phyloP scores from a whole-genome alignment of 176 grass and related monocot genomes.

The Calamus simplicifolius region DNA sequence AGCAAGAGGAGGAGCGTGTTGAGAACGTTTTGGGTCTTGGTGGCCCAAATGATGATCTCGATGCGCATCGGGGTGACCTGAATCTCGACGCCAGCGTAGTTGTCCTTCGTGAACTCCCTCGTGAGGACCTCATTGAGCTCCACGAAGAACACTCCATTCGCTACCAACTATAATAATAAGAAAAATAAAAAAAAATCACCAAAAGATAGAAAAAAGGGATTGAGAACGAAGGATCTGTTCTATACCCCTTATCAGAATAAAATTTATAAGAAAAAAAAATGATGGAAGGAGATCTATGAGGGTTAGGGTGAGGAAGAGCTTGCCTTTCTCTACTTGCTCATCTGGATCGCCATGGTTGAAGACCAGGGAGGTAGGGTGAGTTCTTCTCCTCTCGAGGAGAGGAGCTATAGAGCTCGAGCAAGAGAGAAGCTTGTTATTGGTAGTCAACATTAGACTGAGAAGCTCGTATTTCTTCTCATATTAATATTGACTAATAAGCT shows the following conservation, averaged over 20 bases:
- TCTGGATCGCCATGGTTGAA: not conserved
- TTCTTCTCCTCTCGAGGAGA: not conserved
- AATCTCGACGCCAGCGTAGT: not conserved
- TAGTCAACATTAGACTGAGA: too few species aligned
- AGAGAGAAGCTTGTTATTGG: too few species aligned
- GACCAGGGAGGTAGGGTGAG: not conserved
- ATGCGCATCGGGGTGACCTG: not conserved
- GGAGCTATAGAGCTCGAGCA: not conserved
- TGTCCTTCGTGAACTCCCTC: not conserved
- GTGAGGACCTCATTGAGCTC: not conserved
- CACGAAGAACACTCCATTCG: not conserved
- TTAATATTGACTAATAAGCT: too few species aligned
- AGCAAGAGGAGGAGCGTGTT: too few species aligned
- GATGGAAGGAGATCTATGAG: not conserved
- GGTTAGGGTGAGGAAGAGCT: not conserved
- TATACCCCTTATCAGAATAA: too few species aligned
- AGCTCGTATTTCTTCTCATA: too few species aligned
- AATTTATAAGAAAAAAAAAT: too few species aligned
- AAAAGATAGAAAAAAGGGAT: not conserved
- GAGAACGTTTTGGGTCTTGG: too few species aligned
- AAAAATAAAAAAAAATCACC: not conserved
- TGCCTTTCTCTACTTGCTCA: not conserved
- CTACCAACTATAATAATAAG: not conserved
- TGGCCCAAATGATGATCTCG: too few species aligned
- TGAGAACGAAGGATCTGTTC: not conserved